Percentiles rank a stretch among this genome's conserved stretches.
Conservation (phyloP, 192 early-diverging fungal genomes). For the Podochytrium sp. region DNA sequence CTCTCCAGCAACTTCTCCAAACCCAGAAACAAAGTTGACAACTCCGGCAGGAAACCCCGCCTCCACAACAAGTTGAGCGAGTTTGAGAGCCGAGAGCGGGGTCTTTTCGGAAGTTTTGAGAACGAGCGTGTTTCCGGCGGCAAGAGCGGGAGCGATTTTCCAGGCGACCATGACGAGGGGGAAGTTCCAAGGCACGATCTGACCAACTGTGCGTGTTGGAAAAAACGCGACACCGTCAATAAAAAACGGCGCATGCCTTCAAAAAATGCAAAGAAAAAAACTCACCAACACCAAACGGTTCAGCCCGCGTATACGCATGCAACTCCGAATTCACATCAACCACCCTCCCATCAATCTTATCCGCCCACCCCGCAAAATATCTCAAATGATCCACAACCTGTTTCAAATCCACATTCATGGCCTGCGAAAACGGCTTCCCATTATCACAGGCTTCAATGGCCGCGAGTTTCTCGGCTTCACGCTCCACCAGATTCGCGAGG, state of each 20-base stretch:
- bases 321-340: conserved; percentile 12
- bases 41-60: conserved; percentile 49
- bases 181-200: conserved; percentile 38
- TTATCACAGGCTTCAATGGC: conserved; percentile 50
- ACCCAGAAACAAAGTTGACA: conserved; percentile 52
- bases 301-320: conserved; percentile 33
- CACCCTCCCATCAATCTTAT: conserved; percentile 42
- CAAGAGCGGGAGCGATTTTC: conserved; percentile 46
- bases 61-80: conserved; percentile 39
- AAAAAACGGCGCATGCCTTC: not conserved
- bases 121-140: conserved; percentile 39
- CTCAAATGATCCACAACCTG: not conserved
- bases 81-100: conserved; percentile 34
- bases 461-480: conserved; percentile 38
- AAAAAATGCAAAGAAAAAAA: not conserved
- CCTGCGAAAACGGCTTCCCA: conserved; percentile 42
- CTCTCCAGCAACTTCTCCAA: conserved; percentile 37
- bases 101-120: conserved; percentile 48
- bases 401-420: conserved; percentile 12
- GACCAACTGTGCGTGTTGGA: conserved; percentile 15
- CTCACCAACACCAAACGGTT: conserved; percentile 42
- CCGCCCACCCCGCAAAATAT: conserved; percentile 44
- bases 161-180: conserved; percentile 42
- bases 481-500: conserved; percentile 49
- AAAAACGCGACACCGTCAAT: not conserved